Percentiles rank a stretch among this genome's conserved stretches.
Conservation (phyloP, 306 rosid species). For the Vicia faba region DNA sequence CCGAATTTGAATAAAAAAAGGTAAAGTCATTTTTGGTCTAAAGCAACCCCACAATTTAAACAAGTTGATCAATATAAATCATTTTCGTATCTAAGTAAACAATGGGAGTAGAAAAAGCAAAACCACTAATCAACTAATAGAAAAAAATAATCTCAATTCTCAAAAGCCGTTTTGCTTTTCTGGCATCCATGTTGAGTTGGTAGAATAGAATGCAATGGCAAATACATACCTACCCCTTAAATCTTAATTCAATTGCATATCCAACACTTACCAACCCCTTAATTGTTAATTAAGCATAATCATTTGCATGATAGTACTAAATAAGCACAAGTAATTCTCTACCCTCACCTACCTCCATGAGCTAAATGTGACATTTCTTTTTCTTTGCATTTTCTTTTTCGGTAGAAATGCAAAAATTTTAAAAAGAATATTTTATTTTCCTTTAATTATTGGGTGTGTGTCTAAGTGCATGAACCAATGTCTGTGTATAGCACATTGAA, state of each 20-base stretch:
- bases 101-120: neutral
- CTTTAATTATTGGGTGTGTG: neutral
- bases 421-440: neutral
- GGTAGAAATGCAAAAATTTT: neutral
- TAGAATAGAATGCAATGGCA: neutral
- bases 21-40: neutral
- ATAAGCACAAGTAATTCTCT: neutral
- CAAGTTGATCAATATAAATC: too few relatives aligned
- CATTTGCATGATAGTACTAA: neutral
- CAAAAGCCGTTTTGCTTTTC: neutral
- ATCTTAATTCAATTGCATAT: slow-evolving; percentile 1
- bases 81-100: too few relatives aligned
- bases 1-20: neutral
- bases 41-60: too few relatives aligned
- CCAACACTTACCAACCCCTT: slow-evolving; percentile 1
- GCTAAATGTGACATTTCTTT: slow-evolving; percentile 14
- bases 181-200: slow-evolving; percentile 6
- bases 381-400: neutral
- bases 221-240: slow-evolving; percentile 24
- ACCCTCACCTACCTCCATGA: slow-evolving; percentile 36
- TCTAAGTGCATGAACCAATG: slow-evolving; percentile 1
- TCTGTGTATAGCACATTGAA: neutral
- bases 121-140: neutral
- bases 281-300: slow-evolving; percentile 20
- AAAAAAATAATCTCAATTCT: slow-evolving; percentile 11